Base-by-base conservation (phyloP, 1,284 basidiomycete genomes). In the Schizopora paradoxa region DNA sequence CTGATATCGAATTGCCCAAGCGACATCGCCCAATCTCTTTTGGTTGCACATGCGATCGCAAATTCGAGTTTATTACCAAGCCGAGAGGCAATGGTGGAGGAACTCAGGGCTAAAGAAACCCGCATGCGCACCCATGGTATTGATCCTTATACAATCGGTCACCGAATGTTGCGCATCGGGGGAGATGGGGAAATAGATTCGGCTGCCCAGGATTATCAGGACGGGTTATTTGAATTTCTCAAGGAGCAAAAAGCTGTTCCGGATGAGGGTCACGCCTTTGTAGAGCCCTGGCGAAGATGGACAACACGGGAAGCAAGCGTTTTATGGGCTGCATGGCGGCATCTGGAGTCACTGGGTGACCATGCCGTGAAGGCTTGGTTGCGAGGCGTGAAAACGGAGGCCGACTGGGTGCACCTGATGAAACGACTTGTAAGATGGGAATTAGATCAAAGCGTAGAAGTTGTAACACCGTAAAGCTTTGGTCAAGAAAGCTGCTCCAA, bases 361-460 rank as follows among this genome's bases (percentile, higher is more conserved):
- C 54, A 65, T 42, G 41, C 13, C 13, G 41, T 33, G 13, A 42
- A 45, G 25, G 34, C 53, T 35, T 73, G 70, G 70, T 47, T 72
- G 16, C 51, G 56, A 1, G 68, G 64, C 4, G 62, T 68, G 4
- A 54, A 54, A 51, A 68, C 61, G 5, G 69, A 69, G 49, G 63
- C 63, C 2, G 62, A 74, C 45, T 79, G 77, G 76, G 69, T 66
- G 3, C 63, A 66, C 21, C 48, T 78, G 47, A 72, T 79, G 70
- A 23, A 49, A 26, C 62, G 68, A 36, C 55, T 78, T 28, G 65
- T 68, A 36, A 58, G 58, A 41, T 78, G 75, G 74, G 68, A 77
- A 54, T 50, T 59, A 28, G 54, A 64, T 6, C 22, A 18, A 71
- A 35, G 14, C 22, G 33, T 22, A 35, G 11, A n/a, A 22, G 18